These are phyloP conservation scores for Beauveria sp. DNA, from an alignment of 2,329 filamentous ascomycete species.

Conservation along the genomic window DNA sequence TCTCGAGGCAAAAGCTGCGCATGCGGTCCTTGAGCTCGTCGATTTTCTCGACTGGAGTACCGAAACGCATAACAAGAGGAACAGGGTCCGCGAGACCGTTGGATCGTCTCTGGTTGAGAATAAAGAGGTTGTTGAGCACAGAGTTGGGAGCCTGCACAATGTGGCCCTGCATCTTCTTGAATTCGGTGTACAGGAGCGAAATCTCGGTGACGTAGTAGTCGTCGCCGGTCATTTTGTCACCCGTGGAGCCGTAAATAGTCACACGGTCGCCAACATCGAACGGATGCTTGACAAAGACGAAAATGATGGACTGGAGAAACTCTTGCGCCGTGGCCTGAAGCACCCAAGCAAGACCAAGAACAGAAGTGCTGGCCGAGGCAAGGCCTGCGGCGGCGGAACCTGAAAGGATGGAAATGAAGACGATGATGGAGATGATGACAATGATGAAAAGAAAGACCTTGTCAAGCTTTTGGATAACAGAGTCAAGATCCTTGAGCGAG, in stretches of 20 bases:
- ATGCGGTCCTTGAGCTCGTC: constrained; percentile 73
- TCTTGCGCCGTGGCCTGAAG: constrained; percentile 90
- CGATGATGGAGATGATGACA: constrained; percentile 68
- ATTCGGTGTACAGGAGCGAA: constrained; percentile 86
- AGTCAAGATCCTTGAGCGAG: constrained; percentile 89
- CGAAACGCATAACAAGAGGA: constrained; percentile 78
- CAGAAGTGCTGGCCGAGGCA: constrained; percentile 78
- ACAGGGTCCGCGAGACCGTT: constrained; percentile 82
- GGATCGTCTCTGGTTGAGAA: constrained; percentile 87
- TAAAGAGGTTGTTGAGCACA: constrained; percentile 85
- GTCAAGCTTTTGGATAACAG: constrained; percentile 84
- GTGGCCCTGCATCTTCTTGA: constrained; percentile 97
- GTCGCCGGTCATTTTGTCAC: constrained; percentile 68
- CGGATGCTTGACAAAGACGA: constrained; percentile 94
- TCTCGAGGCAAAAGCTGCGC: constrained; percentile 70
- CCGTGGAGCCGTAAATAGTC: constrained; percentile 83
- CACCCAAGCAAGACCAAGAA: constrained; percentile 88
- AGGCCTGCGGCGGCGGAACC: constrained; percentile 83
- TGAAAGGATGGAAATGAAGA: constrained; percentile 85
- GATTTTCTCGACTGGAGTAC: constrained; percentile 75
- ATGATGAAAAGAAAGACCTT: constrained; percentile 86
- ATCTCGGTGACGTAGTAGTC: constrained; percentile 97
- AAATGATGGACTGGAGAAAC: constrained; percentile 87
- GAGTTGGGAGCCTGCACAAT: constrained; percentile 95
- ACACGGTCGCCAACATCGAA: constrained; percentile 95